Evolutionary conservation across 176 grass and related monocot species (phyloP), one percentile per base, ranked within the genome.

Genomic region (Panicum miliaceum): DNA sequence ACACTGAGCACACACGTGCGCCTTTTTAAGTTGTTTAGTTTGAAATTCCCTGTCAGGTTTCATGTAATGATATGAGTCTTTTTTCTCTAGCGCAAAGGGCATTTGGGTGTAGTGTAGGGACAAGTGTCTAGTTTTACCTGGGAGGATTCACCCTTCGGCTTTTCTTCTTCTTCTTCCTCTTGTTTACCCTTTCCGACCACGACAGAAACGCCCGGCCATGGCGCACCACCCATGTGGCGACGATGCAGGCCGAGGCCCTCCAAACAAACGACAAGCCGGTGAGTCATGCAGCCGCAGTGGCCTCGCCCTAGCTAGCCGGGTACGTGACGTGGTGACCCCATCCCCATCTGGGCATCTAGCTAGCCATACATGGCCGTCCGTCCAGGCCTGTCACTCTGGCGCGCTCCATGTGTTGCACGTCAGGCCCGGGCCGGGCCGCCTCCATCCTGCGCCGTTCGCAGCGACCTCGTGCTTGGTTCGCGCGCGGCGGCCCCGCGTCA

Each of bases 341-440:
- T 1, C 29, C 45, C 9, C 29, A 32, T 32, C 29, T 32, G 0
- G n/a, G n/a, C n/a, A n/a, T n/a, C n/a, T n/a, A n/a, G n/a, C 45
- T 19, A 37, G 8, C 19, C 8, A 58, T 8, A n/a, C 57, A 60
- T 26, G 10, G 9, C 57, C 57, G 57, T 25, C 57, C 57, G 57
- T 60, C 57, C 12, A n/a, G n/a, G 8, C 9, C 29, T 12, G 29
- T 2, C 29, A 32, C 29, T 8, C 20, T 40, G 73, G 0, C 43
- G 20, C 51, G 73, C 73, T 75, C 50, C 73, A 56, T 56, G 73
- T 74, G 69, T 72, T 1, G 68, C 68, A 47, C 42, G 42, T 71
- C 42, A 47, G 38, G 40, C n/a, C 27, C 27, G 3, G 14, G 61
- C 12, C 29, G 12, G 10, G 2, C 15, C 48, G 48, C 13, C 48